phyloP scores from a whole-genome alignment of 1,284 basidiomycete genomes.

The Ustilago lituana region DNA sequence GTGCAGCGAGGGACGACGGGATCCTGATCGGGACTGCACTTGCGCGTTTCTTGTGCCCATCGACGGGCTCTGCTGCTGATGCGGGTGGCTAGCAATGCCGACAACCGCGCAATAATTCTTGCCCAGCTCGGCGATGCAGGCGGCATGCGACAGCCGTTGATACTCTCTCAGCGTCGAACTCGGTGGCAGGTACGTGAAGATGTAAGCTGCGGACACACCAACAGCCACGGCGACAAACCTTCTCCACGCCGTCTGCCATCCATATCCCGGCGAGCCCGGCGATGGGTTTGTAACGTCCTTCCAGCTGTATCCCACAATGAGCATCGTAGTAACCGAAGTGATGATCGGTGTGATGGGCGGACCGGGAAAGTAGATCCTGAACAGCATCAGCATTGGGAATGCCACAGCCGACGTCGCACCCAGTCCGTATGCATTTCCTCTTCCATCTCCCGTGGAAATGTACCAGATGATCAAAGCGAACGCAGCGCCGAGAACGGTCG shows the following conservation, averaged over 20 bases:
- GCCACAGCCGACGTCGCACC: conserved; percentile 76
- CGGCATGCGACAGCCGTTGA: conserved; percentile 68
- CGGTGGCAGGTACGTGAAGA: conserved; percentile 67
- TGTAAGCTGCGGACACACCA: conserved; percentile 62
- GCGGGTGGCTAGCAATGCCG: conserved; percentile 59
- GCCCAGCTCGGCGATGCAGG: conserved; percentile 68
- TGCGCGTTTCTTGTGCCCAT: neutral
- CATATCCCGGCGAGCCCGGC: conserved; percentile 64
- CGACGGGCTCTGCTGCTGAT: conserved; percentile 7
- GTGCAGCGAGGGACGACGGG: conserved; percentile 13
- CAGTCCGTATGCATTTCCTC: conserved; percentile 76
- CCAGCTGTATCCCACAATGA: conserved; percentile 60
- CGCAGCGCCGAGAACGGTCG: conserved; percentile 69
- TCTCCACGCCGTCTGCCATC: conserved; percentile 70
- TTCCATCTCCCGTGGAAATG: conserved; percentile 70
- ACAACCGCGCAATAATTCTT: conserved; percentile 69
- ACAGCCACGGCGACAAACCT: conserved; percentile 67
- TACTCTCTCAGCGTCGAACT: conserved; percentile 67
- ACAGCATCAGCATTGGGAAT: conserved; percentile 73
- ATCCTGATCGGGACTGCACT: conserved; percentile 5
- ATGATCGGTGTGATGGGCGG: conserved; percentile 79
- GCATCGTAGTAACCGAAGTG: conserved; percentile 76
- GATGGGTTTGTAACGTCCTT: conserved; percentile 55
- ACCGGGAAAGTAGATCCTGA: conserved; percentile 78
- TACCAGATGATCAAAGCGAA: conserved; percentile 79